Percentiles rank a stretch among this genome's conserved stretches.
These are phyloP conservation scores for Calonectria multiphialidica DNA, from an alignment of 2,329 filamentous ascomycete genomes.

Conservation along the genomic window DNA sequence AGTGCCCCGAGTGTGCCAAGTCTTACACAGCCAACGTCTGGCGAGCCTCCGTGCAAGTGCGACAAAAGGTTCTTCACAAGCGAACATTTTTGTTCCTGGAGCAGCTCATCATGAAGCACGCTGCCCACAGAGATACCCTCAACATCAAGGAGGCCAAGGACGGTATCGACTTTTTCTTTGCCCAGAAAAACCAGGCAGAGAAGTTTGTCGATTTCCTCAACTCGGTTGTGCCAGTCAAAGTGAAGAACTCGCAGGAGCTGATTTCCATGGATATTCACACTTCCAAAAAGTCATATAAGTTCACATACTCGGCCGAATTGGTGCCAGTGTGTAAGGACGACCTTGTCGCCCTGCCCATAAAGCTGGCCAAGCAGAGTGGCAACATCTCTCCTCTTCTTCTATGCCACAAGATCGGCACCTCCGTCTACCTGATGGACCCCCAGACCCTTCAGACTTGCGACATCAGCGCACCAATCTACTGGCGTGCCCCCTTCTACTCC, in stretches of 20 bases:
- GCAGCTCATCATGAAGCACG: constrained; percentile 95
- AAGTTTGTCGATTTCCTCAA: constrained; percentile 92
- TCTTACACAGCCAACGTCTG: constrained; percentile 97
- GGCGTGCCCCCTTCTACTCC: constrained; percentile 87
- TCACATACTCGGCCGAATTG: constrained; percentile 88
- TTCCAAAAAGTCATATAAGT: constrained; percentile 92
- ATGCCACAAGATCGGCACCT: constrained; percentile 89
- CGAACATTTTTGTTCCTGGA: constrained; percentile 80
- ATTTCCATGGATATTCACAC: constrained; percentile 96
- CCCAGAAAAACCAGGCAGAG: constrained; percentile 89
- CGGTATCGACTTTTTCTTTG: constrained; percentile 96
- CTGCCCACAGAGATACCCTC: constrained; percentile 90
- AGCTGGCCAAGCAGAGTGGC: constrained; percentile 86
- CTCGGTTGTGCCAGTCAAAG: constrained; percentile 81
- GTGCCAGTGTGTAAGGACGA: constrained; percentile 98
- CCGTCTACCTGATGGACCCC: constrained; percentile 90
- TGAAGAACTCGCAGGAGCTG: constrained; percentile 84
- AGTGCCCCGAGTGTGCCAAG: constrained; percentile 95
- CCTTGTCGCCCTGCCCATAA: constrained; percentile 91
- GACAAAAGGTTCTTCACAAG: constrained; percentile 98
- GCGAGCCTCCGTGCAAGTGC: constrained; percentile 92
- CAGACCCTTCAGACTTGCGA: constrained; percentile 92
- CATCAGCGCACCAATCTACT: constrained; percentile 85
- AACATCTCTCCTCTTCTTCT: constrained; percentile 90
- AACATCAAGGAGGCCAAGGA: constrained; percentile 99